Conservation (phyloP, 306 rosid species). For the Coriaria nepalensis region DNA sequence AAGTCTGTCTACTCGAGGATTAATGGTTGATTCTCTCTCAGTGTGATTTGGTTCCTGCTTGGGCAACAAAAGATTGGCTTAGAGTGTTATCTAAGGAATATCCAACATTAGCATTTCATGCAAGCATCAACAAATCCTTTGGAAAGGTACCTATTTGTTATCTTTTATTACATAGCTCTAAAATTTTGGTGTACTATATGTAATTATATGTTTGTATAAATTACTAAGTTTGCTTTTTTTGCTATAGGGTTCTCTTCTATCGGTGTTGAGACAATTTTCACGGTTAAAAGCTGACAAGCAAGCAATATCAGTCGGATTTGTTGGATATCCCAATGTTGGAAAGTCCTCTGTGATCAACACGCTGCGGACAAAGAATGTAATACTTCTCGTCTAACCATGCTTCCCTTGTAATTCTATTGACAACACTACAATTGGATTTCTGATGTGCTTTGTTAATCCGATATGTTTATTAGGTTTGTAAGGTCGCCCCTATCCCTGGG, state of each 20-base stretch:
- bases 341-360: slow-evolving; percentile 92
- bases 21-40: slow-evolving; percentile 8
- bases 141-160: slow-evolving; percentile 94
- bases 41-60: slow-evolving; percentile 87
- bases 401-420: slow-evolving; percentile 7
- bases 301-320: slow-evolving; percentile 92
- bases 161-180: background rate
- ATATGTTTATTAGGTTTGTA: slow-evolving; percentile 56
- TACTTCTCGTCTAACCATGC: slow-evolving; percentile 12
- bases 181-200: no score
- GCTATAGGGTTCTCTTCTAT: slow-evolving; percentile 75
- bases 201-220: no score
- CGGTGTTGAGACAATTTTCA: slow-evolving; percentile 84
- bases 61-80: slow-evolving; percentile 95
- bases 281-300: slow-evolving; percentile 87
- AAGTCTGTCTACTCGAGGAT: no score
- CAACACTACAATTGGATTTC: background rate
- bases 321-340: slow-evolving; percentile 97
- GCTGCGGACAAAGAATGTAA: slow-evolving; percentile 74
- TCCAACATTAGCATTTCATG: slow-evolving; percentile 94
- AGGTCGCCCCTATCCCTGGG: slow-evolving; percentile 97
- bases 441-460: no score
- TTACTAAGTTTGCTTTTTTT: slow-evolving; percentile 9
- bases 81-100: slow-evolving; percentile 68
- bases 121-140: slow-evolving; percentile 85